Conservation (phyloP, 306 rosid genomes). For the Prunus mongolica region DNA sequence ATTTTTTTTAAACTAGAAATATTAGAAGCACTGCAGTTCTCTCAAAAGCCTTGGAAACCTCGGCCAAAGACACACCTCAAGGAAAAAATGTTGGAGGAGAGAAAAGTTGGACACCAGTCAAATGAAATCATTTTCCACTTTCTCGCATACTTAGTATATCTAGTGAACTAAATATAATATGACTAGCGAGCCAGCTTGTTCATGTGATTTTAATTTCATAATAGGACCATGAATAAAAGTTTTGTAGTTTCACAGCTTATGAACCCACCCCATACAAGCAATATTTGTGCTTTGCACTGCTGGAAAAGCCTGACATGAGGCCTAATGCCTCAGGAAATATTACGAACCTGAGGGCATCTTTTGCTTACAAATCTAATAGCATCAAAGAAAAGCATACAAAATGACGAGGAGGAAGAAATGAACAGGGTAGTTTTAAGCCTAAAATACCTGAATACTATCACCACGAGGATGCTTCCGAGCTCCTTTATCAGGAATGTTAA, state of each 20-base stretch:
- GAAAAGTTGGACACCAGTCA: background rate
- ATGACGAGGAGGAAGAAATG: background rate
- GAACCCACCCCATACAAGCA: background rate
- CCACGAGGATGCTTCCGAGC: constrained; percentile 50
- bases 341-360: background rate
- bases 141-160: background rate
- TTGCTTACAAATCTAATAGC: background rate
- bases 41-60: background rate
- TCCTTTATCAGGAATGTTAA: constrained; percentile 66
- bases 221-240: background rate
- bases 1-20: background rate
- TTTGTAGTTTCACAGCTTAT: background rate
- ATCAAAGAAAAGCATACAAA: background rate
- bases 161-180: too few relatives aligned
- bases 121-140: background rate
- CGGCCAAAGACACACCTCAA: background rate
- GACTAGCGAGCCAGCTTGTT: too few relatives aligned
- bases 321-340: background rate
- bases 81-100: background rate
- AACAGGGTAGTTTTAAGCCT: constrained; percentile 7
- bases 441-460: constrained; percentile 50
- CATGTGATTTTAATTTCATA: background rate
- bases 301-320: background rate
- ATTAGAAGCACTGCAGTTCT: background rate
- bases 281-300: background rate